These are phyloP conservation scores for Nicotiana noctiflora DNA, from an alignment of 257 asterid species.

Conservation along the genomic window DNA sequence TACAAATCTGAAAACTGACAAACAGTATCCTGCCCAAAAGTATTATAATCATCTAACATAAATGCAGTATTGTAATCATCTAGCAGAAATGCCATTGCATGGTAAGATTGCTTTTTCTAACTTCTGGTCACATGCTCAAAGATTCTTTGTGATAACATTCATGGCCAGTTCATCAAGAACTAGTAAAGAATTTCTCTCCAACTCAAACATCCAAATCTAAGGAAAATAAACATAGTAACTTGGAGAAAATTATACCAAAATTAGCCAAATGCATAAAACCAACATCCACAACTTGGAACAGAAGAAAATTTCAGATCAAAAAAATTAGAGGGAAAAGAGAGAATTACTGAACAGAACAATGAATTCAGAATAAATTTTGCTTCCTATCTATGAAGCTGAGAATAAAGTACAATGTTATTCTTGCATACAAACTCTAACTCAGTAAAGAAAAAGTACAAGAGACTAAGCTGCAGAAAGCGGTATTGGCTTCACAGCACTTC, in stretches of 20 bases:
- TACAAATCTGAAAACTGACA: too few species aligned
- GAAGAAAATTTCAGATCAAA: background rate
- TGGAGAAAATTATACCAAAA: background rate
- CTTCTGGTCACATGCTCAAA: too few species aligned
- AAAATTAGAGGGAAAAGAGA: background rate
- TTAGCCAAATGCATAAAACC: background rate
- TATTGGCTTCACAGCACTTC: slow-evolving; percentile 72
- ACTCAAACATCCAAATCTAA: too few species aligned
- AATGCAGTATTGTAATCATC: too few species aligned
- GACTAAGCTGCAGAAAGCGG: slow-evolving; percentile 49
- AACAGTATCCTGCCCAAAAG: too few species aligned
- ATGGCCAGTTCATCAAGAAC: too few species aligned
- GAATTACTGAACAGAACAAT: background rate
- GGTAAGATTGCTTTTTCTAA: too few species aligned
- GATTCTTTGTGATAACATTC: too few species aligned
- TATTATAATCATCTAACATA: too few species aligned
- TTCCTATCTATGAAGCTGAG: background rate
- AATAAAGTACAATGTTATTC: background rate
- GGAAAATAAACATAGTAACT: background rate
- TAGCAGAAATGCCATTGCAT: too few species aligned
- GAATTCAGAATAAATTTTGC: background rate
- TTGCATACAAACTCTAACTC: background rate
- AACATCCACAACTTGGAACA: background rate
- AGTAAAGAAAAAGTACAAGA: background rate
- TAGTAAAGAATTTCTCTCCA: too few species aligned